Base-by-base conservation (phyloP, 495 filamentous ascomycete species). In the Aspergillus saccharolyticus region DNA sequence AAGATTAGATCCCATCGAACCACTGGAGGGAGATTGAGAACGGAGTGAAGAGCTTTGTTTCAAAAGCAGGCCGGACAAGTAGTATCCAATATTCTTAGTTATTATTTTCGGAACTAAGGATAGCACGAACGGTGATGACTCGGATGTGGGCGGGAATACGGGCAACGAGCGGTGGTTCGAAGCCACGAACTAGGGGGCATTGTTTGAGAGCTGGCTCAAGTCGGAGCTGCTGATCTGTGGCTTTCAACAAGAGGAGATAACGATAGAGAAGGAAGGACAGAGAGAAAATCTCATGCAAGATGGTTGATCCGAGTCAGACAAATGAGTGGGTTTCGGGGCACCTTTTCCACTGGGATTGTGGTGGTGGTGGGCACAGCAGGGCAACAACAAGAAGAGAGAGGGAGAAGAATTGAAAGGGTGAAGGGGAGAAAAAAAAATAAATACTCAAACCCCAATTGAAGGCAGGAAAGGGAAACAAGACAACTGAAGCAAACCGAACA, bases 1-100 rank as follows among this genome's bases (percentile, higher is more conserved):
- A 39, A 53, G 42, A 58, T 56, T 52, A 20, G 46, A 60, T 48
- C 48, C 47, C 58, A 52, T 58, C 45, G 39, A 55, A 51, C 50
- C 54, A 15, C 48, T 39, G 42, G 39, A 39, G 24, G 50, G 54
- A 62, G 55, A 62, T 62, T 39, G 33, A 39, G 33, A 39, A 8
- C 33, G 33, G 33, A 39, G 33, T 2, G 33, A 39, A 12, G 60
- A 62, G 55, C 52, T 45, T 28, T 57, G 54, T 52, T 24, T 19
- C 44, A 44, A 51, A 24, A 49, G 48, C 43, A 49, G 53, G 30
- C 44, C 39, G 45, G 45, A 45, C 54, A 51, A 39, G 12, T 39
- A 12, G 2, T 39, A 12, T 39, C 33, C 33, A 39, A 9, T 12
- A 15, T 39, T 39, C 33, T 39, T 39, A n/a, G n/a, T 28, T 3